Evolutionary conservation across 148 eudicot genomes (phyloP).

Genomic region (Heliamphora exappendiculata): DNA sequence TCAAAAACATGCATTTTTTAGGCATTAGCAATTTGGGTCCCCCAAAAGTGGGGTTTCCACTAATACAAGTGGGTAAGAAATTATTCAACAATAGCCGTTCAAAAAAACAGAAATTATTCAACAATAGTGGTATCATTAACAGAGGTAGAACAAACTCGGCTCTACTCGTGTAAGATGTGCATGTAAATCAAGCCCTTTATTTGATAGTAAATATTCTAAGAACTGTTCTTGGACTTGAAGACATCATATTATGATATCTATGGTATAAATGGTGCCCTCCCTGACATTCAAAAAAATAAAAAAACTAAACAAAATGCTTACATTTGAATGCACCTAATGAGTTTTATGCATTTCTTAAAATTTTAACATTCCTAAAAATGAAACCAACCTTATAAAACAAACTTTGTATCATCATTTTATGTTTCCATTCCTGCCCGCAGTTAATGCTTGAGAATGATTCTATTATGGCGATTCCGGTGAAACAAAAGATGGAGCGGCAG

Average conservation of each 20-base stretch:
- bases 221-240: not conserved
- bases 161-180: not conserved
- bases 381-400: not conserved
- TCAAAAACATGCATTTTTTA: not conserved
- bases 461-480: constrained; percentile 52
- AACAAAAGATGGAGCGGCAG: constrained; percentile 85
- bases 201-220: too few species aligned
- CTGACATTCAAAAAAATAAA: not conserved
- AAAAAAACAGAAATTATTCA: not conserved
- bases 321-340: too few species aligned
- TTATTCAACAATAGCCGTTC: too few species aligned
- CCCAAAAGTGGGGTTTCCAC: not conserved
- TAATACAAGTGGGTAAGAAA: not conserved
- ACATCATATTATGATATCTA: not conserved
- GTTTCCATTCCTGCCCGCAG: constrained; percentile 22
- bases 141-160: not conserved
- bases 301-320: too few species aligned
- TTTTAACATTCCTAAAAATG: too few species aligned
- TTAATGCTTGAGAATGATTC: constrained; percentile 69
- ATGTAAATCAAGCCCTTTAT: too few species aligned
- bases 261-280: not conserved
- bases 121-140: not conserved
- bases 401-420: not conserved
- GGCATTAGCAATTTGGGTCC: not conserved
- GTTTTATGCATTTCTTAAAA: too few species aligned